These are phyloP conservation scores for Paxillus involutus DNA, from an alignment of 768 basidiomycete genomes.

Conservation along the genomic window DNA sequence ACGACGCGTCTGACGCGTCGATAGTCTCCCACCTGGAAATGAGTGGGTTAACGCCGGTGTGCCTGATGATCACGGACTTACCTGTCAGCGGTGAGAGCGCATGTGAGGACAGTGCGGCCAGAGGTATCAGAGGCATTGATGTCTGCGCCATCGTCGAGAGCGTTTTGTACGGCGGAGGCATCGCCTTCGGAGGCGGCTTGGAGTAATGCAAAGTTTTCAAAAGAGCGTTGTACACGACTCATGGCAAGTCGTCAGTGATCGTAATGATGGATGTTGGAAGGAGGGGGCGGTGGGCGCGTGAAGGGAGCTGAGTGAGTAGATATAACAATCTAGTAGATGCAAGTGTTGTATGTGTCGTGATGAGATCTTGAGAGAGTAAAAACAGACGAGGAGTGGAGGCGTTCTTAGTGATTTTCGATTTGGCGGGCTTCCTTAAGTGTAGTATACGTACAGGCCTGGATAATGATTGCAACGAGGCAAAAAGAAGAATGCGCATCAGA, in stretches of 20 bases:
- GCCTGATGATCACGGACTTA: constrained; percentile 31
- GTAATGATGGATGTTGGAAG: constrained; percentile 18
- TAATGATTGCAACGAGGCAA: constrained; percentile 25
- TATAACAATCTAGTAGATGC: constrained; percentile 7
- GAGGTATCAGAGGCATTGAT: constrained; percentile 62
- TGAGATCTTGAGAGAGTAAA: neutral
- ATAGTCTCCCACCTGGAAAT: constrained; percentile 61
- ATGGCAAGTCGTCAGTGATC: constrained; percentile 34
- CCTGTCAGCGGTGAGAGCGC: constrained; percentile 73
- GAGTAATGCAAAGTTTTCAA: constrained; percentile 47
- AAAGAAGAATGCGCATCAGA: constrained; percentile 3
- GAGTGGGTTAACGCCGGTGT: constrained; percentile 1
- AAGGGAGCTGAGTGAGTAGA: constrained; percentile 14
- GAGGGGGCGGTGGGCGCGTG: neutral
- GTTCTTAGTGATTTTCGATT: constrained; percentile 23
- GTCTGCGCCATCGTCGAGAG: constrained; percentile 61
- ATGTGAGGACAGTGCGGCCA: constrained; percentile 65
- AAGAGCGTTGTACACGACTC: constrained; percentile 38
- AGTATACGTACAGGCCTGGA: constrained; percentile 24
- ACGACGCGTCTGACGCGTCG: constrained; percentile 71
- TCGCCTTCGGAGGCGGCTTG: constrained; percentile 58
- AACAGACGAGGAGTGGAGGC: neutral
- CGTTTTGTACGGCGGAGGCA: constrained; percentile 49
- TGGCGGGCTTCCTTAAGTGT: constrained; percentile 3
- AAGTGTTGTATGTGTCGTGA: constrained; percentile 1